These are phyloP conservation scores for Ophiorrhiza pumila DNA, from an alignment of 257 asterid genomes.

Conservation along the genomic window DNA sequence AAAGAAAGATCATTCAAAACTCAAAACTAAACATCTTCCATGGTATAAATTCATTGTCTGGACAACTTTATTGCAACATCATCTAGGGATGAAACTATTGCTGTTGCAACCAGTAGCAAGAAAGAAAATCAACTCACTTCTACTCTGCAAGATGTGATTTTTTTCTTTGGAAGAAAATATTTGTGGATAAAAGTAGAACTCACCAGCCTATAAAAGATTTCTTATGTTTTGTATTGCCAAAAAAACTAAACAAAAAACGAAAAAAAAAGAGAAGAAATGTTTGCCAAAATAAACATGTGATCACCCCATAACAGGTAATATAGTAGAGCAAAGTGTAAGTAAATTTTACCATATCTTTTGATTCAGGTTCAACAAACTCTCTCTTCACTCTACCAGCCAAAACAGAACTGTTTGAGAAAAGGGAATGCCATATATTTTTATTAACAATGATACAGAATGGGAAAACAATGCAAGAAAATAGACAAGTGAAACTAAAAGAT, in stretches of 20 bases:
- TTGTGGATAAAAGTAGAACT: not conserved
- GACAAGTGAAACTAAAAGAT: not conserved
- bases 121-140: not conserved
- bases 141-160: not conserved
- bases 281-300: not conserved
- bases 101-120: not conserved
- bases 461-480: not conserved
- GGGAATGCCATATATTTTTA: not conserved
- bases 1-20: not conserved
- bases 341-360: constrained; percentile 52
- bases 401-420: constrained; percentile 21
- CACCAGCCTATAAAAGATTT: not conserved
- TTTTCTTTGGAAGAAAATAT: not conserved
- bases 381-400: constrained; percentile 43
- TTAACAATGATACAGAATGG: not conserved
- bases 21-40: not conserved
- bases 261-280: not conserved
- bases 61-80: not conserved
- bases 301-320: not conserved
- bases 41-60: not conserved
- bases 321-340: not conserved
- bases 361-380: constrained; percentile 64
- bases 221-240: too few relatives aligned
- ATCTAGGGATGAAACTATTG: not conserved
- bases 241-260: too few relatives aligned